These are phyloP conservation scores for Clonostachys solani DNA, from an alignment of 2,329 filamentous ascomycete genomes.

Conservation along the genomic window DNA sequence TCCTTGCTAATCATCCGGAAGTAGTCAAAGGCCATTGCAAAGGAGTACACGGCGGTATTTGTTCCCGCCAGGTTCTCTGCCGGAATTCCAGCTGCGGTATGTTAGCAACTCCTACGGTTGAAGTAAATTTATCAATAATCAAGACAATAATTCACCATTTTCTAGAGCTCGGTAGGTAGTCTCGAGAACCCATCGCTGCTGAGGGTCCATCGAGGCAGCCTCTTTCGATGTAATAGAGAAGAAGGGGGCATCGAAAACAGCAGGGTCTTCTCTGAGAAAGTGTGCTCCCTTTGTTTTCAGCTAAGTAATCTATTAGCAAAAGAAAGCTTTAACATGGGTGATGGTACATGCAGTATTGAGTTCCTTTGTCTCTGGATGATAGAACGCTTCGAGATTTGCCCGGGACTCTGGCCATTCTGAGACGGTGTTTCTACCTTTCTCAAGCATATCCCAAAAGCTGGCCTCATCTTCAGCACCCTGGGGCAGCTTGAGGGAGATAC, in stretches of 20 bases:
- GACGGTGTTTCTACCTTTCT: slow-evolving; percentile 19
- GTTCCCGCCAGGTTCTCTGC: slow-evolving; percentile 17
- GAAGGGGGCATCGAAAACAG: slow-evolving; percentile 30
- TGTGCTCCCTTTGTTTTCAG: slow-evolving; percentile 12
- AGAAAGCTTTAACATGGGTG: slow-evolving; percentile 7
- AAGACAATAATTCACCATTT: slow-evolving; percentile 20
- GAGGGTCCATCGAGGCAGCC: slow-evolving; percentile 23
- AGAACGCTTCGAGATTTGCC: slow-evolving; percentile 16
- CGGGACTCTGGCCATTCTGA: slow-evolving; percentile 23
- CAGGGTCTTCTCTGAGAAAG: slow-evolving; percentile 24
- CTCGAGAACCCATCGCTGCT: slow-evolving; percentile 26
- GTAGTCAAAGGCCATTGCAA: slow-evolving; percentile 31
- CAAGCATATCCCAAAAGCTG: slow-evolving; percentile 25
- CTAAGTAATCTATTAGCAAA: too few species aligned
- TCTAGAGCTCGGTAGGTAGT: slow-evolving; percentile 26
- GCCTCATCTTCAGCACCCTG: slow-evolving; percentile 20
- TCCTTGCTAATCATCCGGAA: slow-evolving; percentile 22
- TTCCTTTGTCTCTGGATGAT: slow-evolving; percentile 3
- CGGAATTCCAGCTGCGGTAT: slow-evolving; percentile 23
- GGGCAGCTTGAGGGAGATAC: slow-evolving; percentile 30
- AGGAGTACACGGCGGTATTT: slow-evolving; percentile 26
- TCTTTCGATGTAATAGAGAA: slow-evolving; percentile 23
- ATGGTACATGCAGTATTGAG: slow-evolving; percentile 7
- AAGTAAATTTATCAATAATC: too few species aligned
- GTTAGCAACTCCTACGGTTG: too few species aligned